Conservation (phyloP, 2,329 filamentous ascomycete genomes). For the Microdochium bolleyi region DNA sequence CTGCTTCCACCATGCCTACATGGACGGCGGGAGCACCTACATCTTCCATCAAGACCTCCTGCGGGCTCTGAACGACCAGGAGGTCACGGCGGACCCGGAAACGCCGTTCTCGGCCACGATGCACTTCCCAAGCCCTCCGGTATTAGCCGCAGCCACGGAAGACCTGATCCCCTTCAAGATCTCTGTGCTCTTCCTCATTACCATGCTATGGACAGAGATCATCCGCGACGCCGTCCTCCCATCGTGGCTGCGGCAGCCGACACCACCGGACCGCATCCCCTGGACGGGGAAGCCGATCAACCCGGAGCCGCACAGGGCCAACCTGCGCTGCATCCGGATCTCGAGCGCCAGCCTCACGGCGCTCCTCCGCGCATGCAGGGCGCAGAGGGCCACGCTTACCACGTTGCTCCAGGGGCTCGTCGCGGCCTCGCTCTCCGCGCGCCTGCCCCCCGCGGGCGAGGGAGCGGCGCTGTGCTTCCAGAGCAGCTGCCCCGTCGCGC, state of each 20-base stretch:
- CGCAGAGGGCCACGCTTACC: conserved; percentile 36
- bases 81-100: conserved; percentile 6
- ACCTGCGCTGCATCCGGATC: conserved; percentile 28
- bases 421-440: conserved; percentile 29
- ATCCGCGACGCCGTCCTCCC: conserved; percentile 30
- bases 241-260: conserved; percentile 21
- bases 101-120: conserved; percentile 14
- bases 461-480: conserved; percentile 25
- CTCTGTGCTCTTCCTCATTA: conserved; percentile 9
- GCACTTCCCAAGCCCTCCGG: conserved; percentile 17
- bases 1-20: conserved; percentile 42
- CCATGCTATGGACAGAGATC: conserved; percentile 7
- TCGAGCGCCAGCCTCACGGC: conserved; percentile 13
- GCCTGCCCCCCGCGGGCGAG: conserved; percentile 20
- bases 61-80: conserved; percentile 25
- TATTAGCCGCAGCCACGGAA: conserved; percentile 31
- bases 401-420: conserved; percentile 38
- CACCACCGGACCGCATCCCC: conserved; percentile 7
- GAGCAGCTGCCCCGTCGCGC: conserved; percentile 32
- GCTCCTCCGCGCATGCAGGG: conserved; percentile 30
- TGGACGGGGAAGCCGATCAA: conserved; percentile 31
- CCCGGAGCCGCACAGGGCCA: conserved; percentile 25
- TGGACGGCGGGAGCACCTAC: conserved; percentile 40
- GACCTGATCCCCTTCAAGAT: conserved; percentile 27
- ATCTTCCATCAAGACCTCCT: conserved; percentile 41